Percentiles rank a stretch among this genome's conserved stretches.
Conservation (phyloP, 2,329 filamentous ascomycete species). For the Sarocladium strictum region DNA sequence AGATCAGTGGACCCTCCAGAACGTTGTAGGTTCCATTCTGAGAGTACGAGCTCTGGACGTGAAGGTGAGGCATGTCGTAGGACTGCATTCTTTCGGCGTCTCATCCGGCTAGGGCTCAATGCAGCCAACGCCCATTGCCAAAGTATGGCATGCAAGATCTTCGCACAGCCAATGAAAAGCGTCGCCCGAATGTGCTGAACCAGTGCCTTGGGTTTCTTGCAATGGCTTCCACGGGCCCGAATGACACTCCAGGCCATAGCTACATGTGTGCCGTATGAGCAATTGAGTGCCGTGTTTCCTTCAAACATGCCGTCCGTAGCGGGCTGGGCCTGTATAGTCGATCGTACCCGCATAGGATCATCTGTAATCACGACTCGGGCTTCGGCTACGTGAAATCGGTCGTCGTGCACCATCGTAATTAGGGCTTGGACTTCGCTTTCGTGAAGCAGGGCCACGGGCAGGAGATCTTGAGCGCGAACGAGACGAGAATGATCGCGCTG, state of each 20-base stretch:
- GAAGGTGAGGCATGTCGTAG: no score
- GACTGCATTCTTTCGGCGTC: no score
- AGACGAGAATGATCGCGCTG: conserved; percentile 38
- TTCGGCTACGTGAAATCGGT: conserved; percentile 39
- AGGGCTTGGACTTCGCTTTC: conserved; percentile 17
- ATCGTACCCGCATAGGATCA: neutral
- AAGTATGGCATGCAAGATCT: neutral
- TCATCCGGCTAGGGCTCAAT: neutral
- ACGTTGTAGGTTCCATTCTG: neutral
- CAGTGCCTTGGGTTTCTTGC: no score
- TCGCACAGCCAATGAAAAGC: no score
- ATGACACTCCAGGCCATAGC: no score
- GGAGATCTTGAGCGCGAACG: conserved; percentile 42
- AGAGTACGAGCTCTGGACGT: no score
- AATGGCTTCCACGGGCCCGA: no score
- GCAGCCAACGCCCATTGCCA: neutral
- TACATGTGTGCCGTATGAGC: no score
- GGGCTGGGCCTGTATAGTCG: no score
- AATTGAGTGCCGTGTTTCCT: no score
- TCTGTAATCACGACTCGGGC: conserved; percentile 37
- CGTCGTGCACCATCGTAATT: conserved; percentile 25
- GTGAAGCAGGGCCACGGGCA: conserved; percentile 25
- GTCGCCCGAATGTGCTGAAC: no score
- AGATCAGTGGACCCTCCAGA: neutral
- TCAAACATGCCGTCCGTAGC: no score